Evolutionary conservation across 495 filamentous ascomycete genomes (phyloP), one percentile per base, ranked within the genome.

Genomic region (Penicillium ochrochloron): DNA sequence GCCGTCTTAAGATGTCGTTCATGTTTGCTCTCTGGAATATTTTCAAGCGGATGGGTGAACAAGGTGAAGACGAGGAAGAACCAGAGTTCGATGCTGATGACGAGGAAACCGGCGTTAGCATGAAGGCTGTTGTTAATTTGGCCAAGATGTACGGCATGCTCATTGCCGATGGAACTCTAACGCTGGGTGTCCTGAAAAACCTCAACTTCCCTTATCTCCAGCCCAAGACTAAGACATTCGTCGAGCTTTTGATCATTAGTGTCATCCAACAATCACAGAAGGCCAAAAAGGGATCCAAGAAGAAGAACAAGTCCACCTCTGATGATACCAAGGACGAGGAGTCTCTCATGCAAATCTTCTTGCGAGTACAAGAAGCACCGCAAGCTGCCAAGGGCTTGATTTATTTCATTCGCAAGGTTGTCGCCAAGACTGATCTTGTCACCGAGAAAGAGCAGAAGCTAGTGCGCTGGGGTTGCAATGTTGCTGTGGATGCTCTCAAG

Each of bases 11-110:
- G 61, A 90, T 91, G 81, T 88, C 90, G 5, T 97, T 99, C 71
- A 91, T 93, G 73, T 92, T 90, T 67, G 84, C 87, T 21, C 80
- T 97, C 1, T 97, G 93, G 89, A 91, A 90, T 66, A 78, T 93
- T n/a, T 93, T 97, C 78, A 91, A 89, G 74, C 82, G 85, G 50
- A 87, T 97, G 80, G 94, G 92, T 52, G 92, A 96, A 74, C 78
- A 80, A 21, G 83, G 87, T 34, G 80, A 81, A 42, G 69, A 81
- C 48, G 81, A 81, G 21, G 84, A 85, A 17, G 87, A 88, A 11
- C 80, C 82, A 9, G 86, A 86, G 59, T 70, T 73, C 33, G 76
- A 81, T 35, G 83, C 82, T 1, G 86, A 87, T 10, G 80, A 80
- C 10, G 76, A 82, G 10, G 72, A 78, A 29, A 75, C 78, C 31